These are phyloP conservation scores for Austroboletus festivus DNA, from an alignment of 768 basidiomycete genomes.

Conservation along the genomic window DNA sequence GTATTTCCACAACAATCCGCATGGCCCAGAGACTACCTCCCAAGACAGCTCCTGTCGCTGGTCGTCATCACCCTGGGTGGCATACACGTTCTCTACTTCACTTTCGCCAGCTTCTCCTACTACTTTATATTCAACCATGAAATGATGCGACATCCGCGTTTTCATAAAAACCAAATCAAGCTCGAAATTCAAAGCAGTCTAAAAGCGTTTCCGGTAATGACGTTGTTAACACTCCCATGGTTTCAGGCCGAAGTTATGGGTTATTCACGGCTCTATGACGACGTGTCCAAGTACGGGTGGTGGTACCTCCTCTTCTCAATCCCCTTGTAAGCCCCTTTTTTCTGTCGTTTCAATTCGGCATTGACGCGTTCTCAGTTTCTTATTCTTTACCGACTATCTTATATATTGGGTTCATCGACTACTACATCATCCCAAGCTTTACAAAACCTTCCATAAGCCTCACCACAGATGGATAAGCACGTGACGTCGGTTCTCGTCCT, in stretches of 20 bases:
- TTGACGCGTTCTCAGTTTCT: constrained; percentile 46
- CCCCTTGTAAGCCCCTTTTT: constrained; percentile 50
- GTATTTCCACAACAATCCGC: constrained; percentile 51
- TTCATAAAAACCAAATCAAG: constrained; percentile 82
- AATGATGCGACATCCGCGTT: constrained; percentile 94
- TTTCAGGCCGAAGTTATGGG: constrained; percentile 92
- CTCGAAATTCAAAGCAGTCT: constrained; percentile 76
- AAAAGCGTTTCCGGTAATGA: constrained; percentile 80
- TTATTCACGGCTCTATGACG: constrained; percentile 73
- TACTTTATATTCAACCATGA: constrained; percentile 87
- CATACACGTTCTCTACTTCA: constrained; percentile 82
- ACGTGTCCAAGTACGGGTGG: constrained; percentile 78
- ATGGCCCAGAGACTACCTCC: constrained; percentile 83
- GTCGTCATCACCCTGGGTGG: constrained; percentile 71
- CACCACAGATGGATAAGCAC: constrained; percentile 98
- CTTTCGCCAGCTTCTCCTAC: constrained; percentile 85
- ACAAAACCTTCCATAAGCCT: constrained; percentile 93
- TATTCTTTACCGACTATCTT: constrained; percentile 85
- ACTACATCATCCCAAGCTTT: constrained; percentile 80
- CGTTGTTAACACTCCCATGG: constrained; percentile 84
- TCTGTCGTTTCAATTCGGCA: neutral
- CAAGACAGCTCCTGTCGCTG: constrained; percentile 75
- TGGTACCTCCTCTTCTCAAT: constrained; percentile 65
- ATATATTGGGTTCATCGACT: constrained; percentile 97
- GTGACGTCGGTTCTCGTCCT: constrained; percentile 23